Evolutionary conservation across 2,329 filamentous ascomycete genomes (phyloP), one percentile per base, ranked within the genome.

Genomic region (Bipolaris victoriae): DNA sequence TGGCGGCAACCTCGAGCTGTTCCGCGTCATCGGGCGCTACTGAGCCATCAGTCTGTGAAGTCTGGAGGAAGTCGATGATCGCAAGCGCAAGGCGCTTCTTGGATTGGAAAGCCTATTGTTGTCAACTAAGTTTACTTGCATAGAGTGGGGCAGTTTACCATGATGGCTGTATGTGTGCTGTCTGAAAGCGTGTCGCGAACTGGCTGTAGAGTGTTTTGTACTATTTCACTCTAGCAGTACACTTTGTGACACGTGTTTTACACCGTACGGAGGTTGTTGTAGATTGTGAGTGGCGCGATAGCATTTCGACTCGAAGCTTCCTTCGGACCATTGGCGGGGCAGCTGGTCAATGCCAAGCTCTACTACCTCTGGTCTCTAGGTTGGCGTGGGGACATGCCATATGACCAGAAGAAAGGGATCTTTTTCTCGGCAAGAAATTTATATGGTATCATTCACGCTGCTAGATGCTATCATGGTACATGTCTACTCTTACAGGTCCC

Each of bases 71-170:
- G 81, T 98, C 92, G 82, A 96, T 92, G 78, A 99, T 94, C 70
- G 95, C 92, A 76, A 99, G 91, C 78, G 95, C 95, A 64, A 99
- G 90, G 81, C 93, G 92, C 86, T 99, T 89, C 77, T 87, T 87
- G 52, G 86, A 86, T 47, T 73, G 71, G 59, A 71, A 69, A 65
- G 79, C 77, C 76, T 80, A 37, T 15, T 29, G 24, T 33, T 57
- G 62, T 72, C 51, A 69, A 62, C 31, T 35, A 16, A 39, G 52
- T 57, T 44, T 36, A 55, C 48, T 26, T 57, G 37, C 49, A 37
- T 31, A 48, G 58, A 31, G 65, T 49, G 64, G 65, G 65, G 58
- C 52, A 52, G 47, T 54, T 57, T 58, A 73, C 72, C 72, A 75
- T 75, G 37, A 49, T 50, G 67, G 71, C 71, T 61, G 60, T 52